Base-by-base conservation (phyloP, 768 basidiomycete genomes). In the Arthromyces matolae region DNA sequence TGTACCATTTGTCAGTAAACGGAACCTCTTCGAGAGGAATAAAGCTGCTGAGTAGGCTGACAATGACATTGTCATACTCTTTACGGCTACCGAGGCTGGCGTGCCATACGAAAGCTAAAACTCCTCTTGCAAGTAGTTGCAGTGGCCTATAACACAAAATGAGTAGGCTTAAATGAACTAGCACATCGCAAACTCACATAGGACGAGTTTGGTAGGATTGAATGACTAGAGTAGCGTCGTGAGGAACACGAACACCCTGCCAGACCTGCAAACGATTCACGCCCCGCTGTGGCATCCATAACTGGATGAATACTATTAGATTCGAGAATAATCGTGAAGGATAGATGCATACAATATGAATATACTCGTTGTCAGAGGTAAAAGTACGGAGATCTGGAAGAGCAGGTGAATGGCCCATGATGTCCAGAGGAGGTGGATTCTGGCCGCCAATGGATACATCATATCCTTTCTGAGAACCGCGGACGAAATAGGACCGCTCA, bases 201-300 rank as follows among this genome's bases (percentile, higher is more conserved):
- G n/a, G 18, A 33, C 41, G 25, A 41, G 41, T 34, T 13, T 31
- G 24, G 22, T 34, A 42, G 13, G 40, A 40, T n/a, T n/a, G n/a
- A n/a, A n/a, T n/a, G n/a, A n/a, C n/a, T 22, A n/a, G 18, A 14
- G 23, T 8, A 19, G 32, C 13, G 8, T 2, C 4, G 6, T 31
- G 18, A 2, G 9, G 32, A 10, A 35, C 23, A 16, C 47, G 47
- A 23, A 33, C 42, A 16, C 14, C 47, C 37, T 29, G 19, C 47
- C 41, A 49, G 16, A 49, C 34, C 23, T 49, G 47, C 7, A 49
- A 16, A 20, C 47, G 47, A 8, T 22, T 14, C n/a, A 49, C 31
- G 18, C 20, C 20, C 20, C n/a, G 23, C n/a, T 49, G 47, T 12
- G 47, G 41, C 40, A 31, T 42, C 33, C 42, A 49, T 9, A 42